Conservation (phyloP, 2,329 filamentous ascomycete genomes). For the Bretziella fagacearum region DNA sequence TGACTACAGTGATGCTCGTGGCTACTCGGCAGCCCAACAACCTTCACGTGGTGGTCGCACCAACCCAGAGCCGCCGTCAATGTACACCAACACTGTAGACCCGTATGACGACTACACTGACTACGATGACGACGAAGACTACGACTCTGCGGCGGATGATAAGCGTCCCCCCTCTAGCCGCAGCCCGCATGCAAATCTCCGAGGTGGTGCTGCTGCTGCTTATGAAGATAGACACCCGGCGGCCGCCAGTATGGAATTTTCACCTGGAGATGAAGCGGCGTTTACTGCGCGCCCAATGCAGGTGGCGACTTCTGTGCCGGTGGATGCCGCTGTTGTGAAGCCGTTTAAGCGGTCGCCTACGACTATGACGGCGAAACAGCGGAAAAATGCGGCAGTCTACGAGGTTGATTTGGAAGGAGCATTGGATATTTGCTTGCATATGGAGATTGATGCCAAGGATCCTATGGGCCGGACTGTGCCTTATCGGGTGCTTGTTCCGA, state of each 20-base stretch:
- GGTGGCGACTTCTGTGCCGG: neutral
- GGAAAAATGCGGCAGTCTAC: conserved; percentile 34
- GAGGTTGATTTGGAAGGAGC: conserved; percentile 66
- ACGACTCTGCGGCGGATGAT: conserved; percentile 13
- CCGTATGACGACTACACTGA: conserved; percentile 14
- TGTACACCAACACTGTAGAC: conserved; percentile 13
- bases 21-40: neutral
- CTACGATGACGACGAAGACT: conserved; percentile 16
- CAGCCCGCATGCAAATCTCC: conserved; percentile 19
- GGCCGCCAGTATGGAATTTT: conserved; percentile 29
- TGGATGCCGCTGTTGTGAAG: conserved; percentile 3
- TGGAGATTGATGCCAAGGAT: conserved; percentile 73
- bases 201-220: conserved; percentile 22
- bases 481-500: conserved; percentile 73
- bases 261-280: conserved; percentile 38
- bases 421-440: conserved; percentile 72
- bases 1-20: neutral
- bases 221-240: conserved; percentile 17
- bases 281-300: conserved; percentile 23
- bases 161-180: conserved; percentile 15
- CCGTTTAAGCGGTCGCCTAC: conserved; percentile 55
- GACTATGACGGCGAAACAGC: conserved; percentile 45
- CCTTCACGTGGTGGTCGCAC: neutral
- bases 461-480: conserved; percentile 76
- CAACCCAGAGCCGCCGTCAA: conserved; percentile 5